Conservation (phyloP, 306 rosid species). For the Amphicarpaea edgeworthii region DNA sequence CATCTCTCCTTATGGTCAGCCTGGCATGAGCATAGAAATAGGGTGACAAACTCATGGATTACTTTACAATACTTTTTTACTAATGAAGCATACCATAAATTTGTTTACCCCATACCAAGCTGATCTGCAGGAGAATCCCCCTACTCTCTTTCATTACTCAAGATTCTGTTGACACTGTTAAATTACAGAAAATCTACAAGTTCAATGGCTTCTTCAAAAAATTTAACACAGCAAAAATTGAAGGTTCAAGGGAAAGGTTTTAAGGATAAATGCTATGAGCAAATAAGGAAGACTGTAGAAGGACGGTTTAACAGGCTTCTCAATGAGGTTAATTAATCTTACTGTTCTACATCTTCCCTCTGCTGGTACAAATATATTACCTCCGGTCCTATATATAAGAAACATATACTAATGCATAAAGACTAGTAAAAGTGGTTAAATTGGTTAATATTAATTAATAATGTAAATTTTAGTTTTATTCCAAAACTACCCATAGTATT, state of each 20-base stretch:
- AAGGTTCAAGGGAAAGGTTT: constrained; percentile 91
- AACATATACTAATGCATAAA: no score
- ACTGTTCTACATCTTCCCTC: constrained; percentile 14
- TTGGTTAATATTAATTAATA: no score
- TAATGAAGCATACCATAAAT: background rate
- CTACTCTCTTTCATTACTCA: background rate
- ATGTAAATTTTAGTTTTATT: no score
- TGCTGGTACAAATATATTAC: constrained; percentile 2
- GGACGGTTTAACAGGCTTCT: constrained; percentile 84
- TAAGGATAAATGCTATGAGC: constrained; percentile 95
- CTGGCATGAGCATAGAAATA: background rate
- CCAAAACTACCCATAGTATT: no score
- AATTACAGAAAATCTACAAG: constrained; percentile 69
- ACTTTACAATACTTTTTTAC: constrained; percentile 25
- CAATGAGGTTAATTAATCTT: constrained; percentile 63
- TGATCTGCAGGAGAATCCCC: background rate
- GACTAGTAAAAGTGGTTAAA: no score
- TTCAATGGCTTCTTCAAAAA: constrained; percentile 67
- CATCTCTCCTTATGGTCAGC: constrained; percentile 20
- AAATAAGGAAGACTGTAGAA: constrained; percentile 93
- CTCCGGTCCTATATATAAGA: no score
- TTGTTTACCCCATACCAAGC: background rate
- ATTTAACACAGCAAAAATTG: constrained; percentile 72
- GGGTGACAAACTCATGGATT: constrained; percentile 5
- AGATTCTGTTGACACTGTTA: constrained; percentile 39